Evolutionary conservation across 2,329 filamentous ascomycete genomes (phyloP).

Genomic region (Nakataea oryzae): DNA sequence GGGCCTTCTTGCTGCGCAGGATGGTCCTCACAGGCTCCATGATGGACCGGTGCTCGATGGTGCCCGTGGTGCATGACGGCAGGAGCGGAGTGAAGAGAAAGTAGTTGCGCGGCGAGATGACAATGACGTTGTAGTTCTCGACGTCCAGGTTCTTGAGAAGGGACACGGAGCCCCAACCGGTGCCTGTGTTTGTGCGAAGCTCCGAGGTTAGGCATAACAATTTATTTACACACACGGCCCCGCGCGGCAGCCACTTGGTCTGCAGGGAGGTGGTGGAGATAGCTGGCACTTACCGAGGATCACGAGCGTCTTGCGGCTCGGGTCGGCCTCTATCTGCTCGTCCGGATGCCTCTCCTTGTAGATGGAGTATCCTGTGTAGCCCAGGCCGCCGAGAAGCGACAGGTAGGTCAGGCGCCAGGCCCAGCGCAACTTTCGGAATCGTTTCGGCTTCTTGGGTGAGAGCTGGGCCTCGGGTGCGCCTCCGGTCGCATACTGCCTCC

Average conservation of each 20-base stretch:
- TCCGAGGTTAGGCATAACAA: slow-evolving; percentile 12
- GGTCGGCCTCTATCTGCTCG: slow-evolving; percentile 70
- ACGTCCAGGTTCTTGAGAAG: slow-evolving; percentile 98
- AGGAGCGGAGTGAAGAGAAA: slow-evolving; percentile 98
- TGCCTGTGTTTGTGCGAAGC: slow-evolving; percentile 45
- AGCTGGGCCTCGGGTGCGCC: slow-evolving; percentile 8
- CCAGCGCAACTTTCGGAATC: slow-evolving; percentile 67
- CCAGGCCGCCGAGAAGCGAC: slow-evolving; percentile 57
- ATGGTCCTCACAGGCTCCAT: slow-evolving; percentile 99
- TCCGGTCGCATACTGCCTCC: slow-evolving; percentile 15
- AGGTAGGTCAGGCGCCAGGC: slow-evolving; percentile 76
- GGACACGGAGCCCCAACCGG: slow-evolving; percentile 91
- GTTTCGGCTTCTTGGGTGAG: slow-evolving; percentile 33
- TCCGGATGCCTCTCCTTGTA: slow-evolving; percentile 73
- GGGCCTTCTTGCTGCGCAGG: slow-evolving; percentile 84
- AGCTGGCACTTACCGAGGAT: slow-evolving; percentile 60
- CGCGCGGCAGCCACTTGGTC: background rate
- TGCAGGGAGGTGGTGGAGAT: background rate
- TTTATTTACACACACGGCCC: no score
- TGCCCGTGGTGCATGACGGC: slow-evolving; percentile 92
- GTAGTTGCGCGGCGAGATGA: slow-evolving; percentile 97
- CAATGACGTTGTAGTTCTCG: slow-evolving; percentile 97
- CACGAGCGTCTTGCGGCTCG: slow-evolving; percentile 91
- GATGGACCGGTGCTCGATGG: slow-evolving; percentile 97
- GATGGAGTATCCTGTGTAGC: slow-evolving; percentile 68